Base-by-base conservation (phyloP, 352 stramenopile species). In the Pythium biforme region DNA sequence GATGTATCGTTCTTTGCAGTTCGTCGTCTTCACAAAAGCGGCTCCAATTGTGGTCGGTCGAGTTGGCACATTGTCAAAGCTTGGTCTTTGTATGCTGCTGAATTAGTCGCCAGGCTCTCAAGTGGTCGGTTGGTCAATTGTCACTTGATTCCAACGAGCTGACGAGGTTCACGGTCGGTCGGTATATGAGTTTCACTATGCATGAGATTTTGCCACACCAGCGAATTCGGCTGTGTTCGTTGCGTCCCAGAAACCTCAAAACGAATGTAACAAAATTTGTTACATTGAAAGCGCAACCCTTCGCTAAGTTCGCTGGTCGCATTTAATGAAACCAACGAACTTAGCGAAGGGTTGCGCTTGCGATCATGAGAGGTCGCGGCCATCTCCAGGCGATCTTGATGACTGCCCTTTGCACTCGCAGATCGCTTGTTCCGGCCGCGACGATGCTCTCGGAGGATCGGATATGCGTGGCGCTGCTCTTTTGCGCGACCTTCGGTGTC, bases 401-500 rank as follows among this genome's bases (percentile, higher is more conserved):
- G n/a, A n/a, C n/a, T n/a, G n/a, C n/a, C n/a, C n/a, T n/a, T n/a
- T n/a, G n/a, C n/a, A n/a, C n/a, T n/a, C n/a, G n/a, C n/a, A n/a
- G n/a, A n/a, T n/a, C n/a, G n/a, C n/a, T n/a, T n/a, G n/a, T n/a
- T n/a, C n/a, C 22, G 19, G 4, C 20, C 10, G 7, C 17, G 34
- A 63, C 45, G 41, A 73, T 64, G 58, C 41, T 59, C 20, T 63
- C 63, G n/a, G 78, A 92, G 62, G 80, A 92, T 55, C 46, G 69
- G 9, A 54, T 83, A 62, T 87, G 77, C 59, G 72, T 87, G 45
- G 78, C 76, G 37, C 56, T 90, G 60, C 78, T 89, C 48, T 92
- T 89, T 72, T 89, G 80, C 70, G 77, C 78, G 61, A 89, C 78
- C 25, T 89, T 90, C 55, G 77, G 83, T 29, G 79, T 90, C 50